Conservation (phyloP, 2,329 filamentous ascomycete genomes). For the Coccinonectria pachysandricola region DNA sequence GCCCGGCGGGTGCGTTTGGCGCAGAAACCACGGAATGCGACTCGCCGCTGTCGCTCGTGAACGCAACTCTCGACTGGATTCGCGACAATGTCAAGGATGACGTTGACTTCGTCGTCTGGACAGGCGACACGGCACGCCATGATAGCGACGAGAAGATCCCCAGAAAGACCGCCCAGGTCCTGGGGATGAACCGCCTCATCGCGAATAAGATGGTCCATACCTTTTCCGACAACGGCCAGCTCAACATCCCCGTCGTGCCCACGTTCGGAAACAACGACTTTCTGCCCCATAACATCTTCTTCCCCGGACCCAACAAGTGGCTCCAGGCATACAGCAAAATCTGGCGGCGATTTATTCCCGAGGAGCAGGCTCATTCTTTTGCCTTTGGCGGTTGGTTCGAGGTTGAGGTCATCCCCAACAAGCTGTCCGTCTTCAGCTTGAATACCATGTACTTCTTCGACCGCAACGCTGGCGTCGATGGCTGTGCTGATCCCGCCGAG, state of each 20-base stretch:
- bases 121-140: conserved; percentile 80
- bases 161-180: conserved; percentile 64
- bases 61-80: conserved; percentile 88
- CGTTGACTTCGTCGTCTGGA: conserved; percentile 89
- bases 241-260: conserved; percentile 72
- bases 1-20: conserved; percentile 71
- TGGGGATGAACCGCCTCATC: conserved; percentile 64
- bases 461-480: conserved; percentile 87
- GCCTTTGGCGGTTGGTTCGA: conserved; percentile 91
- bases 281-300: conserved; percentile 89
- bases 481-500: conserved; percentile 67
- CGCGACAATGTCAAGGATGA: conserved; percentile 62
- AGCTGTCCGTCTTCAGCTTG: conserved; percentile 81
- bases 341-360: conserved; percentile 82
- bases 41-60: conserved; percentile 66
- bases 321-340: conserved; percentile 66
- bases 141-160: conserved; percentile 78
- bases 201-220: conserved; percentile 66
- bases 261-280: conserved; percentile 97
- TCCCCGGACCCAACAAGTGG: conserved; percentile 77
- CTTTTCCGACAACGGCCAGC: conserved; percentile 51
- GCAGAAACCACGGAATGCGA: conserved; percentile 86
- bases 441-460: conserved; percentile 97
- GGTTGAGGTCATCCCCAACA: conserved; percentile 78
- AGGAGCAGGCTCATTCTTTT: conserved; percentile 85